Percentiles rank a stretch among this genome's conserved stretches.
Evolutionary conservation across 148 eudicot species (phyloP).

Genomic region (Vaccinium darrowii): DNA sequence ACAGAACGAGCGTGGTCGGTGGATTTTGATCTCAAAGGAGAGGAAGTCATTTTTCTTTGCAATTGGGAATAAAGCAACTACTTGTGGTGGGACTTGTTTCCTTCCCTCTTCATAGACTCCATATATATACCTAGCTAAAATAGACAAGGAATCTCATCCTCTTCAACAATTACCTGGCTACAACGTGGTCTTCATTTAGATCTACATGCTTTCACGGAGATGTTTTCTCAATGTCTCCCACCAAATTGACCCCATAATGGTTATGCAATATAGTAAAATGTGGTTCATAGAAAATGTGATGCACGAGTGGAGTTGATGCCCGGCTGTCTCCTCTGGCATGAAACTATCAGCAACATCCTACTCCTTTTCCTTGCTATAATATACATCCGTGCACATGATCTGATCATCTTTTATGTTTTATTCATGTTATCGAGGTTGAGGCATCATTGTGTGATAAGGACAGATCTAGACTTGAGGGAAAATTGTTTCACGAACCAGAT

Average conservation of each 20-base stretch:
- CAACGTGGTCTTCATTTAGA: not conserved
- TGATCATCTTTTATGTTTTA: not conserved
- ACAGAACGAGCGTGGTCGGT: slow-evolving; percentile 19
- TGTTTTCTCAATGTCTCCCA: not conserved
- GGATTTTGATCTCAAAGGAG: slow-evolving; percentile 9
- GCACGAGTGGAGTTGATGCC: slow-evolving; percentile 1
- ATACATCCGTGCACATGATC: not conserved
- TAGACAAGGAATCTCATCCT: slow-evolving; percentile 14
- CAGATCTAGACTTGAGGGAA: not conserved
- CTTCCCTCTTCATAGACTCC: not conserved
- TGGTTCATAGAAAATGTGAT: not conserved
- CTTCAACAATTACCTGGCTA: not conserved
- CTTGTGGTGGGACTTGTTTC: not conserved
- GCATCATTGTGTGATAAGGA: not conserved
- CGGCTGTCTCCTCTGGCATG: not conserved
- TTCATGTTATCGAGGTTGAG: not conserved
- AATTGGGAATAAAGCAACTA: not conserved
- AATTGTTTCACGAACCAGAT: not conserved
- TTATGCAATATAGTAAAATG: not conserved
- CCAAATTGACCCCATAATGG: not conserved
- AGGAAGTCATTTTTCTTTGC: not conserved
- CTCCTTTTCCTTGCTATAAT: not conserved
- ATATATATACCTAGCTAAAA: not conserved
- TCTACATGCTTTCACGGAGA: not conserved
- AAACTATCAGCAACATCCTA: not conserved